Base-by-base conservation (phyloP, 2,329 filamentous ascomycete genomes). In the Diaporthe humulicola region DNA sequence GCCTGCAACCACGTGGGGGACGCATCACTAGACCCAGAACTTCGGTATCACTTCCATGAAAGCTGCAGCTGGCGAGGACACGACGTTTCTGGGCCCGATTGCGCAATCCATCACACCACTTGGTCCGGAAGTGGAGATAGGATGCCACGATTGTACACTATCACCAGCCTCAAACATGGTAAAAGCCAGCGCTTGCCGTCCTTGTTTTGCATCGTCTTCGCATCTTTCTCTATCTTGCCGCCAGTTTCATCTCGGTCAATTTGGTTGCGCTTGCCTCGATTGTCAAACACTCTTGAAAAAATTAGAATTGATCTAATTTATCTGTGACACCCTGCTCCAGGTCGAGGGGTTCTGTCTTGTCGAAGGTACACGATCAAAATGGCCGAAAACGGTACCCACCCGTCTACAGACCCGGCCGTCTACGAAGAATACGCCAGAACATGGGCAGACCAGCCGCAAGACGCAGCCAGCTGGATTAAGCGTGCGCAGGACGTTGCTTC, bases 401-500 rank as follows among this genome's bases (percentile, higher is more conserved):
- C 57, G 4, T 28, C 73, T 4, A 83, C 83, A 0, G 84, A 86
- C 74, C 84, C 84, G 0, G 78, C 78, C 4, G 81, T 85, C 40
- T 86, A 86, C 69, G 77, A 81, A 3, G 81, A 83, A 61, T 86
- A 82, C 57, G 77, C 81, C 50, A 30, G 79, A 4, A 83, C 83
- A 50, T 86, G 84, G 85, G 76, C 82, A 0, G 71, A 73, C 0
- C 78, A 81, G 9, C 85, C 84, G 0, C 76, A 76, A 0, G 80
- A 82, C n/a, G 80, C 79, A 0, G 76, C 77, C 5, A 78, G 76
- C 9, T 87, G 85, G 85, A 73, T 87, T 7, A 79, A 85, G 74
- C 80, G 85, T 28, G 84, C 84, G 6, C 76, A 78, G 22, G 84
- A 86, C 1, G 84, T 86, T 0, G 82, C 84, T 2, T 73, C 79